Base-by-base conservation (phyloP, 495 filamentous ascomycete species). In the Tetracladium setigerum region DNA sequence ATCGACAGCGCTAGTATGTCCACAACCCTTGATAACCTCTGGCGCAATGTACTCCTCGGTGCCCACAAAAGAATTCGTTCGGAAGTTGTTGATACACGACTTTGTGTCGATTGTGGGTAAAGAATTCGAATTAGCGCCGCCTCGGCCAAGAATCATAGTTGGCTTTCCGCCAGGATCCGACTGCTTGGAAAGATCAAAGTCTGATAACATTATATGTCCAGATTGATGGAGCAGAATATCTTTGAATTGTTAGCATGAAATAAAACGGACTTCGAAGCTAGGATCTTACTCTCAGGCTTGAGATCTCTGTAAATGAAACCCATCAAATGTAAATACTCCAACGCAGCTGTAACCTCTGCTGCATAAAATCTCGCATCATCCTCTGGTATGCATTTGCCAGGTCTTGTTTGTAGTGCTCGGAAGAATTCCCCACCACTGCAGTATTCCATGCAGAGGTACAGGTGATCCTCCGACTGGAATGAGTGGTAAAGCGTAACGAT, bases 371-470 rank as follows among this genome's bases (percentile, higher is more conserved):
- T 77, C 18, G 92, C 94, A 61, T 95, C 92, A 56, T 98, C 94
- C 65, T 98, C 92, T 5, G 87, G 82, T 43, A 98, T 94, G 62
- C 86, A 95, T 67, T 96, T 98, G 34, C 92, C 94, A 12, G 92
- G 92, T 24, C 92, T 81, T 4, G 92, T 97, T 77, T 98, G 92
- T 37, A 98, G 71, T 42, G 92, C 91, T 70, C 92, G 70, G 70
- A 98, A 98, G 67, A 98, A 98, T 67, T 98, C 92, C 41, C 92
- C 92, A 42, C 92, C 92, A 58, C 89, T 95, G 71, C 92, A 98
- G 62, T 98, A 98, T 65, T 98, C 92, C 92, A 98, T 98, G 67
- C 94, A 98, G 12, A 98, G 74, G 60, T 98, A 98, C 14, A 98
- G 73, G 68, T 96, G 90, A 59, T 98, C 92, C 62, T 97, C 92